Base-by-base conservation (phyloP, 495 filamentous ascomycete species). In the Daldinia bambusicola region DNA sequence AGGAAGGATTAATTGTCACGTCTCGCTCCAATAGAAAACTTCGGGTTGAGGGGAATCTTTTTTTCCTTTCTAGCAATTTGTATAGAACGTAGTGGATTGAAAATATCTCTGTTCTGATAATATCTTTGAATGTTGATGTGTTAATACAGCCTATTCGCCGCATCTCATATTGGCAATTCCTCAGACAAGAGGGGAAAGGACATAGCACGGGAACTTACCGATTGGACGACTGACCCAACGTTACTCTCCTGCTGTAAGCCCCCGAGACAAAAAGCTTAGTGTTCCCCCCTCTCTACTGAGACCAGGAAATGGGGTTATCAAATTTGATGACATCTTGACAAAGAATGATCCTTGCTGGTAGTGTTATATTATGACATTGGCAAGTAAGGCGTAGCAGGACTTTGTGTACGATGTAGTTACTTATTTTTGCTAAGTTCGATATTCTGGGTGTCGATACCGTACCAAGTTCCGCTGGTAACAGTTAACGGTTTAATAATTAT, bases 181-280 rank as follows among this genome's bases (percentile, higher is more conserved):
- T 61, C 22, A 65, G 51, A 65, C 40, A 14, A 73, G 51, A 72
- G 37, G 57, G 55, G 62, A 66, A 43, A 43, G 18, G 51, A 66
- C 5, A 62, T 40, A 55, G 53, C 41, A 59, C 30, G 70, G 70
- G 66, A 69, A 32, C 26, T 63, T 69, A 36, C 70, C 70, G 70
- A 69, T 73, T 73, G 70, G 70, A 73, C 53, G 51, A 56, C 57
- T 63, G 38, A 30, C 52, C 55, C 41, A 31, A 69, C 66, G 70
- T 63, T 68, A 66, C 62, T 65, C 34, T 68, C 58, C 59, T 37
- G 37, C 36, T 73, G 70, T 32, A 61, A 73, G 70, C 38, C 69
- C 70, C 70, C 70, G 70, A 73, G 70, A 73, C 70, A 69, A 50
- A 73, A 69, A 66, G 70, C 70, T 73, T 73, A 58, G 70, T 69